Evolutionary conservation across 768 basidiomycete genomes (phyloP), one percentile per base, ranked within the genome.

Genomic region (Scleroderma bovista): DNA sequence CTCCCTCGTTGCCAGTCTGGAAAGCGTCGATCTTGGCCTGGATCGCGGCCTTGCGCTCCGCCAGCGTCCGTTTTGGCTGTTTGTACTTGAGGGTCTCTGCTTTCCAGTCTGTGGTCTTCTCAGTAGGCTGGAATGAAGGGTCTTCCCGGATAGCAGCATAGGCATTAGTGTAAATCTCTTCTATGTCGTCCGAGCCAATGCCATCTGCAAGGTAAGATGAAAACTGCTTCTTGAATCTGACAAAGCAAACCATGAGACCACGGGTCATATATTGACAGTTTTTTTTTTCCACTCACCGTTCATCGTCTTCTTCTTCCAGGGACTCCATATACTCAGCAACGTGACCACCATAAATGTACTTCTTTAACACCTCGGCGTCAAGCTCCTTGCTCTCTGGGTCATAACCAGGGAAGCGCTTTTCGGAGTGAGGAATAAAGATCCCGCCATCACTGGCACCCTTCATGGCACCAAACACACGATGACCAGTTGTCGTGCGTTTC

Each of bases 311-410:
- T 79, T 99, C 96, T 75, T 99, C 96, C 47, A 98, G 75, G 50
- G 84, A 88, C 75, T 98, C 91, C 96, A 99, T 99, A 79, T 98
- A 99, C 74, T 98, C 96, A 45, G 96, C 92, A 50, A 99, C 87
- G 69, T 99, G 96, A 46, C 94, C 94, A 67, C 91, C 94, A 60
- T 78, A 88, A 69, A 99, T 98, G 76, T 99, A 99, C 74, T 95
- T 95, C 69, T 95, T 93, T 64, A 98, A 77, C 50, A 86, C 82
- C 71, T 98, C 96, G 39, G 91, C 84, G 55, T 99, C 93, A 54
- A 99, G 80, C 69, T 85, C 75, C 79, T 99, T 99, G 69, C 71
- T 66, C 72, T 99, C 96, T 51, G 86, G 73, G 71, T 99, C 96
- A 74, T 81, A 99, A 43, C 96, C 96, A 49, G 96, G 96, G 86